These are phyloP conservation scores for Triticum aestivum DNA, from an alignment of 176 grass and related monocot genomes.

Conservation along the genomic window IWGSC_CS_RefSeq_v2.1 NC_057804.1:85013771-85014270, in stretches of 20 bases:
- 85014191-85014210: slow-evolving; percentile 59
- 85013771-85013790: slow-evolving; percentile 90
- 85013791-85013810: slow-evolving; percentile 83
- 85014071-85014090: slow-evolving; percentile 78
- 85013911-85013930: slow-evolving; percentile 75
- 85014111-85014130: slow-evolving; percentile 72
- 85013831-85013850: too few species aligned
- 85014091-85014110: slow-evolving; percentile 64
- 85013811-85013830: slow-evolving; percentile 95
- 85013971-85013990: slow-evolving; percentile 90
- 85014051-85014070: slow-evolving; percentile 73
- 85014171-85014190: neutral
- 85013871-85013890: neutral
- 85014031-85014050: slow-evolving; percentile 85
- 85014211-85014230: slow-evolving; percentile 93
- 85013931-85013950: slow-evolving; percentile 88
- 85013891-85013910: neutral
- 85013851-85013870: neutral
- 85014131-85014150: slow-evolving; percentile 58
- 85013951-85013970: slow-evolving; percentile 90
- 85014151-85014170: neutral
- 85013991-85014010: slow-evolving; percentile 86
- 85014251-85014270: slow-evolving; percentile 65
- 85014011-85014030: slow-evolving; percentile 85
- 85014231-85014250: slow-evolving; percentile 90